Evolutionary conservation across 202 grass and related monocot genomes (phyloP), one percentile per base, ranked within the genome.

Genomic region (Zizania palustris): DNA sequence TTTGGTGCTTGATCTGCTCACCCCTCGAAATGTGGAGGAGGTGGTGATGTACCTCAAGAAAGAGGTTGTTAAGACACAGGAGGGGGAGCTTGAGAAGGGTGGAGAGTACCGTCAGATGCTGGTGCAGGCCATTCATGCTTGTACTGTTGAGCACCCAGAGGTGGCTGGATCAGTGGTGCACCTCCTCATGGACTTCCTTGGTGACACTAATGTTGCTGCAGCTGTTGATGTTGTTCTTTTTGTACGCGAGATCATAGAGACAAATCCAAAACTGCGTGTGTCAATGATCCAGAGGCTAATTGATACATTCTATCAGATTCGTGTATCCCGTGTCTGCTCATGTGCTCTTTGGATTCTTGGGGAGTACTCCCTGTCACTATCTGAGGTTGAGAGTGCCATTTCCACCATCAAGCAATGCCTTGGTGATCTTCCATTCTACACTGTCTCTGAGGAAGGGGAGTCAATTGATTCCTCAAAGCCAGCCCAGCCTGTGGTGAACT

Each of bases 61-160:
- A 62, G 89, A 92, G 86, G 93, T 92, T 45, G 79, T 88, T 9
- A 88, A 90, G 75, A 86, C 85, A 6, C 84, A 90, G 72, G 61
- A 71, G 1, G 67, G 79, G 0, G 89, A 88, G 18, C 71, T 85
- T 5, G 87, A 90, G 75, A 92, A 88, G 64, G 75, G 79, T 9
- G 89, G 84, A 0, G 93, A 96, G 10, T 96, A 90, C 85, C 75
- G 89, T 9, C 89, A 96, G 76, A 96, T 96, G 93, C 68, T 96
- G 14, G 84, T 96, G 9, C 89, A 90, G 74, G 87, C 89, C 3
- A 96, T 96, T 48, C 89, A 96, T 79, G 19, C 71, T 3, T 96
- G 93, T 19, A 74, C 93, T 0, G 65, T 90, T 19, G 78, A 92
- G 78, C 83, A 88, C 45, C 93, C 89, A 0, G 79, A 90, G 78